A percentile compares a stretch with the other conserved stretches of the same genome.
These are phyloP conservation scores for Metarhizium album DNA, from an alignment of 2,329 filamentous ascomycete species.

Conservation along the genomic window DNA sequence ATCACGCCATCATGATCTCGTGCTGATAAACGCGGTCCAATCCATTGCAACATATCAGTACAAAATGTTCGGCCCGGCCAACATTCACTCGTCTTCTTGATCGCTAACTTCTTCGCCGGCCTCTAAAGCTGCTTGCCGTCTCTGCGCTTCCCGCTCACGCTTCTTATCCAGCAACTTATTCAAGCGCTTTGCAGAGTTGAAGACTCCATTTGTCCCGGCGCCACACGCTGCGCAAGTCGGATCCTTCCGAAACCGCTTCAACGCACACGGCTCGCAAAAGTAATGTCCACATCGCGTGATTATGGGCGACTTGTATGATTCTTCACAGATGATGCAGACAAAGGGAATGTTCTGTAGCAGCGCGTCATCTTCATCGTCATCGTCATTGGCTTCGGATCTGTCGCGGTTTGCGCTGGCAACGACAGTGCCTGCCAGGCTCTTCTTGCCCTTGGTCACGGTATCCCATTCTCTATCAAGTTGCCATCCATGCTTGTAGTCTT, in stretches of 20 bases:
- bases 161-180: constrained; percentile 72
- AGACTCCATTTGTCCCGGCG: constrained; percentile 75
- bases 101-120: constrained; percentile 39
- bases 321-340: constrained; percentile 76
- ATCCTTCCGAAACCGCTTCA: constrained; percentile 77
- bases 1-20: background rate
- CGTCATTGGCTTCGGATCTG: constrained; percentile 26
- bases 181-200: constrained; percentile 76
- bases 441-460: constrained; percentile 62
- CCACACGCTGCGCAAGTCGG: constrained; percentile 81
- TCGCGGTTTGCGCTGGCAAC: constrained; percentile 48
- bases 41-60: background rate
- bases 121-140: constrained; percentile 41
- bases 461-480: constrained; percentile 95
- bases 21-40: no score
- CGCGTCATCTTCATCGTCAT: constrained; percentile 49
- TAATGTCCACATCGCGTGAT: constrained; percentile 91
- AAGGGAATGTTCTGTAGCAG: constrained; percentile 80
- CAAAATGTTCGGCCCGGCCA: background rate
- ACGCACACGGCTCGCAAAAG: constrained; percentile 84
- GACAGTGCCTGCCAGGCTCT: constrained; percentile 48
- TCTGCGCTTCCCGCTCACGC: constrained; percentile 47
- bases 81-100: constrained; percentile 22
- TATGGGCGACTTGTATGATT: constrained; percentile 67
- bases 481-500: constrained; percentile 86